Conservation (phyloP, 176 grass and related monocot species). For the Musa acuminata region DNA sequence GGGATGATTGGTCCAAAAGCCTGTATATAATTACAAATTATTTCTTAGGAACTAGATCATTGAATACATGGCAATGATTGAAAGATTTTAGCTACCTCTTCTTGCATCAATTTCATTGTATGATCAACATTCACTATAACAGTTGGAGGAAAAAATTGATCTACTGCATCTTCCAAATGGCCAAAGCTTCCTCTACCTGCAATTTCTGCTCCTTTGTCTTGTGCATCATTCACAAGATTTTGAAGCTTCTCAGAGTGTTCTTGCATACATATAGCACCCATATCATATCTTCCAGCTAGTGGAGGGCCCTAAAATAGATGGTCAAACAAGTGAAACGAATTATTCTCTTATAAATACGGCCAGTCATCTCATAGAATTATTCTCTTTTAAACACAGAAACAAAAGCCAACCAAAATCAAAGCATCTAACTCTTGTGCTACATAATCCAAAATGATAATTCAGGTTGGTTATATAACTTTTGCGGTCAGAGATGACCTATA, state of each 20-base stretch:
- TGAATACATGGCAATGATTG: not conserved
- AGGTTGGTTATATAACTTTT: too few species aligned
- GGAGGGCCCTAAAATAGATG: slow-evolving; percentile 48
- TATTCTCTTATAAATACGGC: not conserved
- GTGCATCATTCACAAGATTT: slow-evolving; percentile 74
- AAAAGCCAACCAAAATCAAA: not conserved
- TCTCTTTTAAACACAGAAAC: not conserved
- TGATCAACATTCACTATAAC: slow-evolving; percentile 92
- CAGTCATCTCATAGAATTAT: too few species aligned
- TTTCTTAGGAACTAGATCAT: not conserved
- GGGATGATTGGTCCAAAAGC: slow-evolving; percentile 91
- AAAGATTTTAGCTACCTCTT: slow-evolving; percentile 54
- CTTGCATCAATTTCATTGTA: slow-evolving; percentile 95
- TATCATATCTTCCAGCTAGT: slow-evolving; percentile 80
- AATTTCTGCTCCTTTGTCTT: slow-evolving; percentile 84
- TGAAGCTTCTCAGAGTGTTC: slow-evolving; percentile 93
- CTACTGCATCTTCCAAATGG: slow-evolving; percentile 70
- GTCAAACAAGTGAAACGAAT: not conserved
- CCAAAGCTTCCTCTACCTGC: slow-evolving; percentile 78
- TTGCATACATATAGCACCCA: slow-evolving; percentile 98
- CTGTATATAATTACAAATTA: slow-evolving; percentile 21
- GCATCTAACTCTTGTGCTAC: not conserved
- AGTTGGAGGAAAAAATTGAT: slow-evolving; percentile 94
- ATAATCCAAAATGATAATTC: not conserved
- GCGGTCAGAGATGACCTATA: too few species aligned